phyloP scores from a whole-genome alignment of 345 rosid species.

The Arabidopsis thaliana region TAIR10.1 NC_003071.7:18245501-18246000 shows the following conservation, averaged over 20 bases:
- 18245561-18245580: conserved; percentile 32
- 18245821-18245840: conserved; percentile 90
- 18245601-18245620: conserved; percentile 26
- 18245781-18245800: background rate
- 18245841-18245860: conserved; percentile 86
- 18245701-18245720: conserved; percentile 91
- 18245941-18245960: conserved; percentile 55
- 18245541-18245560: conserved; percentile 26
- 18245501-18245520: conserved; percentile 20
- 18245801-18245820: conserved; percentile 41
- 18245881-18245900: conserved; percentile 43
- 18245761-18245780: background rate
- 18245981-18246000: conserved; percentile 66
- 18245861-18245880: conserved; percentile 73
- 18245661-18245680: conserved; percentile 63
- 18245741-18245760: conserved; percentile 4
- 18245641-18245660: conserved; percentile 74
- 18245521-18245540: conserved; percentile 8
- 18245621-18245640: conserved; percentile 49
- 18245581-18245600: conserved; percentile 25
- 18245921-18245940: background rate
- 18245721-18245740: conserved; percentile 33
- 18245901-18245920: background rate
- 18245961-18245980: conserved; percentile 70
- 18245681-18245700: conserved; percentile 76